Conservation (phyloP, 495 filamentous ascomycete genomes). For the Entonaema liquescens region DNA sequence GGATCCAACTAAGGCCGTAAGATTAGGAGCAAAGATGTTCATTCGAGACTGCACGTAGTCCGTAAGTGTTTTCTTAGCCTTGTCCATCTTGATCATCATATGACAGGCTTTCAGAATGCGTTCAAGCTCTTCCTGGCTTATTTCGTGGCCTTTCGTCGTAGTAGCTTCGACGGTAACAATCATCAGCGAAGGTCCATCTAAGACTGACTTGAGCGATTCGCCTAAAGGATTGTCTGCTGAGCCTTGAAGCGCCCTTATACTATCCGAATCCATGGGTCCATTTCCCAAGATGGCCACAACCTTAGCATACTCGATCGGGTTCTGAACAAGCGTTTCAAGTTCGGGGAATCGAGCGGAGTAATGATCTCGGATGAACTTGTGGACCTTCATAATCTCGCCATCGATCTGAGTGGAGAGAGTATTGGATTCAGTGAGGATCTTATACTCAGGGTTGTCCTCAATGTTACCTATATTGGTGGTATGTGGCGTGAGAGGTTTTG, state of each 20-base stretch:
- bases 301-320: conserved; percentile 94
- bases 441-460: conserved; percentile 88
- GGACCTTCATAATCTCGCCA: conserved; percentile 88
- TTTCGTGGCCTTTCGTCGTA: conserved; percentile 79
- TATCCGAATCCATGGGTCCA: conserved; percentile 85
- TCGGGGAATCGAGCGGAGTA: conserved; percentile 95
- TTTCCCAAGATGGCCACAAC: conserved; percentile 93
- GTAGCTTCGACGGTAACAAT: conserved; percentile 96
- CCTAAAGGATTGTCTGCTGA: conserved; percentile 80
- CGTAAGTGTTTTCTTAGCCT: conserved; percentile 85
- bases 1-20: conserved; percentile 91
- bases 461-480: conserved; percentile 73
- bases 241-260: conserved; percentile 75
- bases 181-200: conserved; percentile 92
- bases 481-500: conserved; percentile 69
- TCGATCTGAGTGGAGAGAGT: conserved; percentile 88
- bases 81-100: conserved; percentile 86
- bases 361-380: conserved; percentile 95
- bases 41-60: conserved; percentile 98
- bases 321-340: conserved; percentile 92
- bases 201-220: conserved; percentile 74
- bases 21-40: conserved; percentile 93
- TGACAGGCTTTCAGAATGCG: conserved; percentile 81
- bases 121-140: conserved; percentile 78
- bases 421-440: conserved; percentile 83